phyloP scores from a whole-genome alignment of 176 grass and related monocot genomes.

The Juncus effusus region DNA sequence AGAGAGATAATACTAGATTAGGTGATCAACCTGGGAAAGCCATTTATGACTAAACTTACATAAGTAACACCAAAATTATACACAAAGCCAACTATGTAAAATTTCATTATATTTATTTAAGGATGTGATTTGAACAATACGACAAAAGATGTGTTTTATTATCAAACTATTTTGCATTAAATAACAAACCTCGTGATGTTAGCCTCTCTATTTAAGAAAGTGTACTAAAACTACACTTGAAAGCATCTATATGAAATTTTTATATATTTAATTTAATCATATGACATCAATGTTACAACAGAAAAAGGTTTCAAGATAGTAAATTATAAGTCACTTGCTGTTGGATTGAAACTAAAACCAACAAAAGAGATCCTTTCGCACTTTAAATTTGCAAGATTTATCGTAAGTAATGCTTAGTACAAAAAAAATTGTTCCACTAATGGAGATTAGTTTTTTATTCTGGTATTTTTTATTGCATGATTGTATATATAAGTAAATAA shows the following conservation, averaged over 20 bases:
- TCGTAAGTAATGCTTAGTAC: background rate
- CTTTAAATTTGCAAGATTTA: background rate
- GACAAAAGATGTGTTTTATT: background rate
- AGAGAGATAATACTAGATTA: slow-evolving; percentile 7
- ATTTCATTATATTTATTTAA: background rate
- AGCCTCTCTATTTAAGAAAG: background rate
- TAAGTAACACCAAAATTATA: too few species aligned
- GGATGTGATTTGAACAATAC: slow-evolving; percentile 6
- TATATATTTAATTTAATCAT: background rate
- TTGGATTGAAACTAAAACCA: too few species aligned
- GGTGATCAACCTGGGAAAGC: too few species aligned
- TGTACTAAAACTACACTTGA: background rate
- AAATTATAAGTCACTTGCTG: too few species aligned
- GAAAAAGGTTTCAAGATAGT: background rate
- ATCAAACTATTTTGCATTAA: background rate
- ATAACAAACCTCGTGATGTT: background rate
- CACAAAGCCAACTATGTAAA: too few species aligned
- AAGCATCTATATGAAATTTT: background rate
- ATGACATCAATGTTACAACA: background rate
- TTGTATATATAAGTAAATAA: background rate
- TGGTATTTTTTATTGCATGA: background rate
- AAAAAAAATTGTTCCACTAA: too few species aligned
- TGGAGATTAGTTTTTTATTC: too few species aligned
- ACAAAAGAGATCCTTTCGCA: background rate
- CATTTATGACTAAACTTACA: too few species aligned